Percentiles rank a stretch among this genome's conserved stretches.
Conservation (phyloP, 2,329 filamentous ascomycete genomes). For the Apiospora sp. region DNA sequence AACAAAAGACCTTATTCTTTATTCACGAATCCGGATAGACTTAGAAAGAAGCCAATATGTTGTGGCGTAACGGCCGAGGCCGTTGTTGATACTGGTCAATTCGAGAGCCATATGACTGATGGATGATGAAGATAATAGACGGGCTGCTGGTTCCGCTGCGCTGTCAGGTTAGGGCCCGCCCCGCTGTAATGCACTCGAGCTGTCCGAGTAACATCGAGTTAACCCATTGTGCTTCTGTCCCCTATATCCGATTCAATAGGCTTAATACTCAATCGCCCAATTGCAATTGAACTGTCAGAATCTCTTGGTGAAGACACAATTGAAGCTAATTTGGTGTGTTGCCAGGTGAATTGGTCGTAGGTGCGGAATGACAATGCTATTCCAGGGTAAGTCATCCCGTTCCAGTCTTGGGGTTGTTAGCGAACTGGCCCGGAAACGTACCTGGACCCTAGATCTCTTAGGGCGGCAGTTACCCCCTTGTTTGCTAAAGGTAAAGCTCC, state of each 20-base stretch:
- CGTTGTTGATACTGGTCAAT: not conserved
- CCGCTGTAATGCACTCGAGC: not conserved
- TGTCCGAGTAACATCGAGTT: not conserved
- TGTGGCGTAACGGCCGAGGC: not conserved
- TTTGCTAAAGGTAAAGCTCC: not conserved
- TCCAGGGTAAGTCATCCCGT: conserved; percentile 9
- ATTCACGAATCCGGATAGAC: not conserved
- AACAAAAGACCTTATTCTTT: not conserved
- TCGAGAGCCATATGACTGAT: not conserved
- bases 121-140: not conserved
- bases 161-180: not conserved
- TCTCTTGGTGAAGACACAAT: not conserved
- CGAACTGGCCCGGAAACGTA: conserved; percentile 14
- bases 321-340: not conserved
- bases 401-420: not conserved
- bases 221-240: too few species aligned
- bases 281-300: not conserved
- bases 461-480: not conserved
- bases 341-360: not conserved
- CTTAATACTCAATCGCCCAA: not conserved
- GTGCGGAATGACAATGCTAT: not conserved
- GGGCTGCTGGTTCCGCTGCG: not conserved
- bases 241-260: not conserved
- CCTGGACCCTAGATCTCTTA: not conserved
- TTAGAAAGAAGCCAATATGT: not conserved